Evolutionary conservation across 192 early-diverging fungal species (phyloP).

Genomic region (Podila epigama): DNA sequence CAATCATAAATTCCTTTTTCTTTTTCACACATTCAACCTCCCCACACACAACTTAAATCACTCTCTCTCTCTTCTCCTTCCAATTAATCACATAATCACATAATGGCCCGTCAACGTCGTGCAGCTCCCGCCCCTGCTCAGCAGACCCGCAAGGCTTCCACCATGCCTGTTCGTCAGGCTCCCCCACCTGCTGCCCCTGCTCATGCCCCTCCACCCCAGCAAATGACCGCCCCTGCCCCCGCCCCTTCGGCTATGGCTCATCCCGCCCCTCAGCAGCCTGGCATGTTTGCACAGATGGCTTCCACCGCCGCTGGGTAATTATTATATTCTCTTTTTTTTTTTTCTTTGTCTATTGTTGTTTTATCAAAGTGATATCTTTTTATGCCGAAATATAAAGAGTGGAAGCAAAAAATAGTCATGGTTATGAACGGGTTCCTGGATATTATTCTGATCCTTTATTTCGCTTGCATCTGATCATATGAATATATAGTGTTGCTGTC

Average conservation of each 20-base stretch:
- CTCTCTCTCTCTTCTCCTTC: background rate
- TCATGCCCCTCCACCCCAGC: slow-evolving; percentile 29
- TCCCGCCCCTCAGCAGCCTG: slow-evolving; percentile 73
- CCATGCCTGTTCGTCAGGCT: slow-evolving; percentile 69
- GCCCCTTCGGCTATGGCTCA: slow-evolving; percentile 63
- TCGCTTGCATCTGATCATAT: background rate
- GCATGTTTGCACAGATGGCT: slow-evolving; percentile 89
- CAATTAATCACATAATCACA: slow-evolving; percentile 6
- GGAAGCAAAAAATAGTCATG: no score
- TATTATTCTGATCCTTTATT: background rate
- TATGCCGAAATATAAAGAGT: no score
- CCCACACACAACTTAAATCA: background rate
- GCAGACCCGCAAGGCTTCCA: slow-evolving; percentile 61
- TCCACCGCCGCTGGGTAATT: slow-evolving; percentile 79
- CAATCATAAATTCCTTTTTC: background rate
- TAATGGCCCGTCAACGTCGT: slow-evolving; percentile 53
- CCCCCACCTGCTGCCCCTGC: slow-evolving; percentile 60
- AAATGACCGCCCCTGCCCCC: slow-evolving; percentile 45
- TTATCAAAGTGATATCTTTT: background rate
- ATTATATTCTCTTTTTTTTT: no score
- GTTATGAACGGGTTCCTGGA: background rate
- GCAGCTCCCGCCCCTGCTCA: slow-evolving; percentile 52
- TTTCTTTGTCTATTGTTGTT: slow-evolving; percentile 12
- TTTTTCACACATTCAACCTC: background rate
- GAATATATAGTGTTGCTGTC: slow-evolving; percentile 73